Percentiles rank a stretch among this genome's conserved stretches.
phyloP scores from a whole-genome alignment of 2,329 filamentous ascomycete species.

The Exophiala aquamarina region DNA sequence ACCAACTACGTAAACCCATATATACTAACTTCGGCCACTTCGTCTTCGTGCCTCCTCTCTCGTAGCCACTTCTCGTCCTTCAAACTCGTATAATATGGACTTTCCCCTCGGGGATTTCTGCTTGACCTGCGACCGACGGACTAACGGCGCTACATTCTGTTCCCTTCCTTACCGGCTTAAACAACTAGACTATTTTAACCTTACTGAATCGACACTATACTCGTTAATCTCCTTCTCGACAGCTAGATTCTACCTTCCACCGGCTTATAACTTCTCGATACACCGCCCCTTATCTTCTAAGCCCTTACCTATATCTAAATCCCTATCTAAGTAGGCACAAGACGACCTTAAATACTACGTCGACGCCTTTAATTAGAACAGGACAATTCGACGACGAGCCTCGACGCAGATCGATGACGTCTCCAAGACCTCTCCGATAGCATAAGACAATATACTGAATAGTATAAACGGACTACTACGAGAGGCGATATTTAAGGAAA shows the following conservation, averaged over 20 bases:
- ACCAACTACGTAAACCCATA: neutral
- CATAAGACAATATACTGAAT: slow-evolving; percentile 4
- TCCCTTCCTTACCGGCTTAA: slow-evolving; percentile 86
- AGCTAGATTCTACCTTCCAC: slow-evolving; percentile 65
- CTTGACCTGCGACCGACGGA: slow-evolving; percentile 89
- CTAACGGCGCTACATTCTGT: slow-evolving; percentile 80
- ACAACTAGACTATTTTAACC: slow-evolving; percentile 64
- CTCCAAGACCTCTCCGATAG: slow-evolving; percentile 8
- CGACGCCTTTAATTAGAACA: slow-evolving; percentile 81
- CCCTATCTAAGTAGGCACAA: slow-evolving; percentile 71
- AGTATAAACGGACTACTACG: too few species aligned
- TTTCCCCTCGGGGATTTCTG: slow-evolving; percentile 76
- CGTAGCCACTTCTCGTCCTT: slow-evolving; percentile 5
- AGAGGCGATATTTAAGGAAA: too few species aligned
- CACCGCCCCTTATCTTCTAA: slow-evolving; percentile 34
- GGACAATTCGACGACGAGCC: slow-evolving; percentile 46
- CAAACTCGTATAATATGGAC: slow-evolving; percentile 52
- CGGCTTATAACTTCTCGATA: slow-evolving; percentile 72
- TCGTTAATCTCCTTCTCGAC: slow-evolving; percentile 36
- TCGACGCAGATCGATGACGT: slow-evolving; percentile 28
- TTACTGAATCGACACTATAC: slow-evolving; percentile 36
- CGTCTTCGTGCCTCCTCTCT: neutral
- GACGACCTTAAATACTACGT: slow-evolving; percentile 83
- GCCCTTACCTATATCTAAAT: slow-evolving; percentile 49
- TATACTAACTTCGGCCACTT: neutral